Evolutionary conservation across 75 land plant genomes (phyloP).

Genomic region (Sequoia sempervirens): DNA sequence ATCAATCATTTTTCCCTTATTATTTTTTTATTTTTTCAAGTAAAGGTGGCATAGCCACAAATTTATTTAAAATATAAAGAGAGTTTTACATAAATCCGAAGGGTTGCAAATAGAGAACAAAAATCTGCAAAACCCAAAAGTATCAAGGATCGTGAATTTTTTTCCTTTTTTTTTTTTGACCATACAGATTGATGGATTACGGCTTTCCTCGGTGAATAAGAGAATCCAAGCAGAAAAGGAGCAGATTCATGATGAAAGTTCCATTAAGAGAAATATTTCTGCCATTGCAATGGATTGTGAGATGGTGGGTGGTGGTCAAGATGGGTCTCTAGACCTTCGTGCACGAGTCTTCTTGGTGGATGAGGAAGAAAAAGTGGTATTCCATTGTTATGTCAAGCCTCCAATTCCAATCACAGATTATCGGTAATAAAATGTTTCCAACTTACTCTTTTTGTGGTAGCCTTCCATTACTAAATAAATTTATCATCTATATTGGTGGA

Average conservation of each 20-base stretch:
- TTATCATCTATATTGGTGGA: background rate
- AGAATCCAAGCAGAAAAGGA: background rate
- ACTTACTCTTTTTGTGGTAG: background rate
- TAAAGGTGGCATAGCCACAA: no score
- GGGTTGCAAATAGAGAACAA: no score
- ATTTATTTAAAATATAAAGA: no score
- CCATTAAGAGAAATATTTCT: background rate
- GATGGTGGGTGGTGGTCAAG: slow-evolving; percentile 85
- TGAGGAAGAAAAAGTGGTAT: slow-evolving; percentile 64
- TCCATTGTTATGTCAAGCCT: slow-evolving; percentile 62
- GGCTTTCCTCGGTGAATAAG: background rate
- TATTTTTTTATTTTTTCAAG: no score
- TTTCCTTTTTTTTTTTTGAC: no score
- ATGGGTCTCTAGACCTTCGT: slow-evolving; percentile 72
- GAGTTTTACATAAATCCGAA: no score
- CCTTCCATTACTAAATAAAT: background rate
- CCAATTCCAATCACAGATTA: slow-evolving; percentile 58
- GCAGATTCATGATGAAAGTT: background rate
- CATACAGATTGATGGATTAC: background rate
- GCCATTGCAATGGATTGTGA: slow-evolving; percentile 65
- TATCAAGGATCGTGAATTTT: no score
- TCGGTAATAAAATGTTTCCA: slow-evolving; percentile 23
- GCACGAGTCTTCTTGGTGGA: slow-evolving; percentile 73
- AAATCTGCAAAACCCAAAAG: no score
- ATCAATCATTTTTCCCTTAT: no score